Conservation (phyloP, 1,139 yeast species). For the Yamadazyma siamensis region DNA sequence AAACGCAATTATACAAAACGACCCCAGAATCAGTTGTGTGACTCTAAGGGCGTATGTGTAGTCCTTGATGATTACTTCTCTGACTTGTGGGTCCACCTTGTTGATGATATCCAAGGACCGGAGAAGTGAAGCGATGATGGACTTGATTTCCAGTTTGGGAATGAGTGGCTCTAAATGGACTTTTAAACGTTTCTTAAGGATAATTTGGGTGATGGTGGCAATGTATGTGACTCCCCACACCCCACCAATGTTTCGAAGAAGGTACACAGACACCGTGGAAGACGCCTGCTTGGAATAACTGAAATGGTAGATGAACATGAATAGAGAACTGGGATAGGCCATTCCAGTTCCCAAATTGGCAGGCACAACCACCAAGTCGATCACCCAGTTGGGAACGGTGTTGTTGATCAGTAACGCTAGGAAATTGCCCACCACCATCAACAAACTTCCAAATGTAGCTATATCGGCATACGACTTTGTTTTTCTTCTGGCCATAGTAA, state of each 20-base stretch:
- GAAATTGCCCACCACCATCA: constrained; percentile 32
- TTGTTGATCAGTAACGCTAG: constrained; percentile 23
- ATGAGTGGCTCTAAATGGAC: constrained; percentile 13
- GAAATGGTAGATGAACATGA: constrained; percentile 34
- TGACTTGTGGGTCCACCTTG: constrained; percentile 12
- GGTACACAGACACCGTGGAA: constrained; percentile 36
- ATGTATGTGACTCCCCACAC: constrained; percentile 40
- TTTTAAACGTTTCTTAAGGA: constrained; percentile 13
- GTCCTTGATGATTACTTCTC: constrained; percentile 15
- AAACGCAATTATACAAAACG: constrained; percentile 19
- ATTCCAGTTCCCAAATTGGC: constrained; percentile 42
- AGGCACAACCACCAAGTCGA: constrained; percentile 26
- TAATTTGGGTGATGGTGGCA: constrained; percentile 25
- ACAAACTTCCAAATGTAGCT: constrained; percentile 24
- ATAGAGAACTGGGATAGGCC: constrained; percentile 35
- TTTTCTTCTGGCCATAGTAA: no score
- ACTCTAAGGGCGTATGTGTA: constrained; percentile 19
- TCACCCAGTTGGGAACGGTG: constrained; percentile 18
- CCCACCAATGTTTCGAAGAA: constrained; percentile 37
- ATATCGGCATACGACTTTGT: constrained; percentile 20
- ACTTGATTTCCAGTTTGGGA: constrained; percentile 11
- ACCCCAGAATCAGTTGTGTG: constrained; percentile 19
- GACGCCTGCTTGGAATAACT: constrained; percentile 29
- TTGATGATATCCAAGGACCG: constrained; percentile 19
- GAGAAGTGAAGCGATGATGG: constrained; percentile 14